Evolutionary conservation across 768 basidiomycete species (phyloP).

Genomic region (Naganishia vishniacii): DNA sequence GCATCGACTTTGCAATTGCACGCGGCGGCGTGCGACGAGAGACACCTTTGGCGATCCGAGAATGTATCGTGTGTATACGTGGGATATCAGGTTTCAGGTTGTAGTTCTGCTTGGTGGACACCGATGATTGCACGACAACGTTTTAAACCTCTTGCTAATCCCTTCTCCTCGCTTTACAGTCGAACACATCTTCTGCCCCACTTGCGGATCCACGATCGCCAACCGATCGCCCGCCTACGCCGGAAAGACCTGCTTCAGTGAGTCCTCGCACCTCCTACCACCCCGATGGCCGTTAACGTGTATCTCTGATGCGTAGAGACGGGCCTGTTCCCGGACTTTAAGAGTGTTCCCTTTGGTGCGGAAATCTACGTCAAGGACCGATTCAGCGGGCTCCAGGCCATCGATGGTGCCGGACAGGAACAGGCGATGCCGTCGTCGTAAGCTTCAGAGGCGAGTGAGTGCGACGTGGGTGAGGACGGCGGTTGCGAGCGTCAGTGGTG

Average conservation of each 20-base stretch:
- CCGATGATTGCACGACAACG: no score
- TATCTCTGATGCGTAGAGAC: constrained; percentile 29
- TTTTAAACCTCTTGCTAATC: no score
- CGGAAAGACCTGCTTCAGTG: constrained; percentile 35
- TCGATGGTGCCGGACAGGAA: constrained; percentile 31
- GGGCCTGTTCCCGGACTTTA: constrained; percentile 36
- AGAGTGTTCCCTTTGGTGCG: constrained; percentile 32
- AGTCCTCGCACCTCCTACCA: constrained; percentile 5
- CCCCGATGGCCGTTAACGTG: background rate
- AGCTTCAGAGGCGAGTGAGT: background rate
- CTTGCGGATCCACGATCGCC: constrained; percentile 36
- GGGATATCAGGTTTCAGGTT: no score
- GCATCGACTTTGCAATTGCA: no score
- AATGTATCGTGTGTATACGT: no score
- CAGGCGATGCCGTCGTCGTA: constrained; percentile 27
- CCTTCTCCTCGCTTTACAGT: background rate
- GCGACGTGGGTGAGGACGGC: no score
- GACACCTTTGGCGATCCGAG: no score
- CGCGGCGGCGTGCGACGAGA: no score
- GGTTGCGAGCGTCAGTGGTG: no score
- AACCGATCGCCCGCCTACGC: constrained; percentile 36
- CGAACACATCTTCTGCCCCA: constrained; percentile 12
- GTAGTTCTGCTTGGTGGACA: no score
- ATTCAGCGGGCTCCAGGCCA: constrained; percentile 30
- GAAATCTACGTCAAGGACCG: constrained; percentile 39